Percentiles rank a stretch among this genome's conserved stretches.
Evolutionary conservation across 73 alveolate genomes (phyloP).

Genomic region (Stentor coeruleus): DNA sequence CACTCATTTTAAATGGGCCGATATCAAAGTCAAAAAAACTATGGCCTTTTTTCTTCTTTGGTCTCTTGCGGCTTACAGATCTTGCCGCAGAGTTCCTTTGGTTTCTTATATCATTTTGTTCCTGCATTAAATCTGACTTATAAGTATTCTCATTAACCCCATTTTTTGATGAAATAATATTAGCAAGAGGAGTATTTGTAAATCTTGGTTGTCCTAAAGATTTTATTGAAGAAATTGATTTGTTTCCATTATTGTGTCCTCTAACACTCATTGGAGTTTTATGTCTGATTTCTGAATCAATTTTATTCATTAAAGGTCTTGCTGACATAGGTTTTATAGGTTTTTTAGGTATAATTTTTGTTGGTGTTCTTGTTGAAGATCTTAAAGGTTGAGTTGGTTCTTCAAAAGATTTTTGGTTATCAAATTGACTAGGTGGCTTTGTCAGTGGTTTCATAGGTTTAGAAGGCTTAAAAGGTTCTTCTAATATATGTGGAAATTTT

Average conservation of each 20-base stretch:
- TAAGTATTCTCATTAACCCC: not conserved
- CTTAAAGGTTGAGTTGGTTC: not conserved
- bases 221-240: not conserved
- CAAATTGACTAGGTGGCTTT: no score
- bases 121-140: not conserved
- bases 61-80: not conserved
- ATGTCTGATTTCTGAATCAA: not conserved
- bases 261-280: not conserved
- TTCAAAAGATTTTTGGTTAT: no score
- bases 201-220: not conserved
- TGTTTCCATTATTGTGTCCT: not conserved
- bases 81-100: not conserved
- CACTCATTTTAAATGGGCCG: not conserved
- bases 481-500: no score
- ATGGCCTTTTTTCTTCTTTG: no score
- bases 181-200: no score
- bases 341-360: not conserved
- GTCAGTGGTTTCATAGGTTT: no score
- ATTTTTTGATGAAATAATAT: not conserved
- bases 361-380: not conserved
- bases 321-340: not conserved
- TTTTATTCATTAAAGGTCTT: not conserved
- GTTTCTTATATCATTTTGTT: no score
- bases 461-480: no score
- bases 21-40: not conserved